Conservation (phyloP, 805 yeast species). For the Lipomyces sp. region DNA sequence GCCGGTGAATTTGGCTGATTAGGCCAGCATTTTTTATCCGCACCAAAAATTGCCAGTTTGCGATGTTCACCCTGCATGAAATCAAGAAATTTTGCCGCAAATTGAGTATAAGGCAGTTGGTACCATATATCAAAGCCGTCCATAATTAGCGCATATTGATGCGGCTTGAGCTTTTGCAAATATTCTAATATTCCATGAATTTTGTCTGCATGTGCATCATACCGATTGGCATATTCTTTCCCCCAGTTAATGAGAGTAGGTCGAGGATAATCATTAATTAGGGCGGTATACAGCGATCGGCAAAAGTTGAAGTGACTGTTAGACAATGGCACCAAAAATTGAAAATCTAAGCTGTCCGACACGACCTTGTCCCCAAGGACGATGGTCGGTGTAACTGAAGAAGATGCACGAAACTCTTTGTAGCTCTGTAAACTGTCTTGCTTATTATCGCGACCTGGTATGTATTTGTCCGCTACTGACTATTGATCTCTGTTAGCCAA, state of each 20-base stretch:
- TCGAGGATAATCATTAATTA: constrained; percentile 36
- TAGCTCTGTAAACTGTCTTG: too few species aligned
- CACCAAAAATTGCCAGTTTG: constrained; percentile 33
- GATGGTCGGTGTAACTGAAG: too few species aligned
- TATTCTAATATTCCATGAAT: constrained; percentile 27
- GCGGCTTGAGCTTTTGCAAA: constrained; percentile 17
- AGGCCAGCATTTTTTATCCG: constrained; percentile 39
- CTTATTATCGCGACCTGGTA: too few species aligned
- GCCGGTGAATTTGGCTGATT: constrained; percentile 31
- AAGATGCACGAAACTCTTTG: too few species aligned
- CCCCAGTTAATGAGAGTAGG: constrained; percentile 37
- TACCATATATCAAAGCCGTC: constrained; percentile 39
- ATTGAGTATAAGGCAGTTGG: constrained; percentile 30
- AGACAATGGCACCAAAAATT: constrained; percentile 34
- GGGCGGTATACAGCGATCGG: constrained; percentile 35
- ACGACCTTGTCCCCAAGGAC: too few species aligned
- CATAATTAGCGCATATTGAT: constrained; percentile 32
- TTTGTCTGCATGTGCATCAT: constrained; percentile 32
- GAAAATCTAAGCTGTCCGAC: constrained; percentile 11
- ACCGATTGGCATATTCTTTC: constrained; percentile 16
- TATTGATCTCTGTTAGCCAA: too few species aligned
- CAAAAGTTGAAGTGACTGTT: constrained; percentile 35
- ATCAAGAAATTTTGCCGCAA: constrained; percentile 10
- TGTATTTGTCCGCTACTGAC: too few species aligned
- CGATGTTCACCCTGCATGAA: background rate